Evolutionary conservation across 495 filamentous ascomycete species (phyloP), one percentile per base, ranked within the genome.

Genomic region (Paragyromitra xinjiangensis): DNA sequence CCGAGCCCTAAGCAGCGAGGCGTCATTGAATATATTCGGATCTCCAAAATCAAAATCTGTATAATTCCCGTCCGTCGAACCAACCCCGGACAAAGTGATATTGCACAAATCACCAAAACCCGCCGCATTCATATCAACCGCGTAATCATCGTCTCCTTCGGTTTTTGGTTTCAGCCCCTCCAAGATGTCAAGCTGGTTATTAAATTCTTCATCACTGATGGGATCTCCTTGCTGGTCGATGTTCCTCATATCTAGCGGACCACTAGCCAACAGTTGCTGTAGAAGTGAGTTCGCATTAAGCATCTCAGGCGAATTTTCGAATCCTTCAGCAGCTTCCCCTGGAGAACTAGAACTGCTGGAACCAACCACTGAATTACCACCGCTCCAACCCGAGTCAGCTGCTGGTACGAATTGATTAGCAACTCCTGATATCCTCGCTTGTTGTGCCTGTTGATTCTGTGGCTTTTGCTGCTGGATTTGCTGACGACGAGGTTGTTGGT

Each of bases 401-500:
- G 14, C 26, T 61, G 26, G 3, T 6, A 37, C 4, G 56, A 16
- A 34, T 16, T 12, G 14, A 26, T 26, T 11, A 14, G 19, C 1
- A 39, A 3, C 12, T 8, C 11, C 11, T 22, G 11, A 40, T 19
- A 64, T 14, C n/a, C n/a, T 11, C 5, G 26, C 3, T 24, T 48
- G 19, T 3, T 26, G 22, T 3, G 5, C n/a, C 19, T 64, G 24
- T 14, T 42, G 39, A 56, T 56, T 29, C 24, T 29, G 53, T 11
- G 53, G 53, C 22, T 56, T 26, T 24, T 64, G 62, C 19, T 16
- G n/a, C n/a, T 48, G 22, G 29, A 37, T 11, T 16, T 26, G 62
- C 16, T 64, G 62, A 45, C 5, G n/a, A 6, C 6, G 40, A 24
- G 62, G 42, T 29, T 48, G 62, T 19, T 64, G 62, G 19, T 64